Percentiles rank a stretch among this genome's conserved stretches.
Conservation (phyloP, 23 red algal species). For the Agarophyton chilense region DNA sequence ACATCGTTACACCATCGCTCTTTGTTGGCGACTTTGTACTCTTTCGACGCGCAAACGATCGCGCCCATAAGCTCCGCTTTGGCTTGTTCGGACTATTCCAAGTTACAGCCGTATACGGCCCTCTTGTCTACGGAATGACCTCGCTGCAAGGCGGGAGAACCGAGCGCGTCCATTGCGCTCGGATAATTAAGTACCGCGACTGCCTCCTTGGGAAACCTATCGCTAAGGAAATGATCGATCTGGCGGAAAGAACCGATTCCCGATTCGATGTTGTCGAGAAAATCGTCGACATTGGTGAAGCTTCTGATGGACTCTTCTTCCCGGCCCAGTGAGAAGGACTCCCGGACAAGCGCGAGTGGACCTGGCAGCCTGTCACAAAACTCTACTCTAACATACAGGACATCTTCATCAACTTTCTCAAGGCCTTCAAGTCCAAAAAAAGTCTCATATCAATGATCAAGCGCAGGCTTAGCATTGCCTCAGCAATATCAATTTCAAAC, state of each 20-base stretch:
- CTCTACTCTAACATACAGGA: not conserved
- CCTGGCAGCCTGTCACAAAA: constrained; percentile 9
- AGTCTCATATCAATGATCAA: no score
- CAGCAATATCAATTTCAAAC: no score
- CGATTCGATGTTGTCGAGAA: constrained; percentile 35
- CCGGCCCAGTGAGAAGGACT: constrained; percentile 36
- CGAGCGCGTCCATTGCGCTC: constrained; percentile 16
- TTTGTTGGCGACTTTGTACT: not conserved
- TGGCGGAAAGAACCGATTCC: not conserved
- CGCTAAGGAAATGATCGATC: not conserved
- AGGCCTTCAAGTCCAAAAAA: no score
- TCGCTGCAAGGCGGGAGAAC: not conserved
- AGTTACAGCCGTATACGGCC: constrained; percentile 10
- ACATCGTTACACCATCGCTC: constrained; percentile 9
- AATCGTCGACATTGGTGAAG: constrained; percentile 33
- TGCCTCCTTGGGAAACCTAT: not conserved
- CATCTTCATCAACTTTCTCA: no score
- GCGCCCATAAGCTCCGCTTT: constrained; percentile 23
- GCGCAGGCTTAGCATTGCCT: no score
- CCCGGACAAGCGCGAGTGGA: constrained; percentile 22
- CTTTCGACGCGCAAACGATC: constrained; percentile 11
- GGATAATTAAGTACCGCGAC: not conserved
- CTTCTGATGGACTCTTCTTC: constrained; percentile 36
- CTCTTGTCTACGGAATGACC: constrained; percentile 31
- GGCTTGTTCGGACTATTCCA: not conserved